Base-by-base conservation (phyloP, 306 rosid species). In the Heteromeles arbutifolia region DNA sequence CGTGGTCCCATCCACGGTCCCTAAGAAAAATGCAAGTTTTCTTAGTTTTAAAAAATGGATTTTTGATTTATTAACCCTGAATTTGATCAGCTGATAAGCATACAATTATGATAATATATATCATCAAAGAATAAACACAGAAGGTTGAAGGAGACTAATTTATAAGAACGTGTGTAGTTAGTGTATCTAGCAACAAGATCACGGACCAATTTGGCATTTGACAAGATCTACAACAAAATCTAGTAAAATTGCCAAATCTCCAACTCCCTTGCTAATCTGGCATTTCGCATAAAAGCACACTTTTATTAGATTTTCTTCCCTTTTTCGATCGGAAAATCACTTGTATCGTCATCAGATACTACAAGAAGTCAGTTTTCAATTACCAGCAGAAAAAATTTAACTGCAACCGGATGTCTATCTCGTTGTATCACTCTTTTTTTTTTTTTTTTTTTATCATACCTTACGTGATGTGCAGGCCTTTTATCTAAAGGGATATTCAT, bases 191-290 rank as follows among this genome's bases (percentile, higher is more conserved):
- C 29, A 12, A 63, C 31, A 63, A 63, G 68, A 64, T 14, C 3
- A 8, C 43, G 24, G 41, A 29, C 14, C 28, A 59, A 34, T 26
- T 9, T 61, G 29, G 28, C 21, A 74, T 59, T 50, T 11, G 59
- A 74, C 48, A 62, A 61, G 70, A 74, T 74, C 77, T 74, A 62
- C 10, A 73, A 45, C 21, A 74, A 69, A 74, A 74, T 62, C 77
- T 62, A 74, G 70, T 21, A 41, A 58, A 62, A 15, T 73, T 59
- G 45, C 61, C 52, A 29, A 69, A 69, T 9, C 50, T 37, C 64
- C 56, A 22, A 12, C 29, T 43, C 44, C 34, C 45, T 64, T 64
- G 44, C 68, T 37, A 63, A 11, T 31, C 44, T 73, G 77, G 28
- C 77, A 59, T 61, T 37, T 19, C 21, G 59, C 29, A 62, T 4